phyloP scores from a whole-genome alignment of 331 rosid species.

The Pyrus hybrid region DNA sequence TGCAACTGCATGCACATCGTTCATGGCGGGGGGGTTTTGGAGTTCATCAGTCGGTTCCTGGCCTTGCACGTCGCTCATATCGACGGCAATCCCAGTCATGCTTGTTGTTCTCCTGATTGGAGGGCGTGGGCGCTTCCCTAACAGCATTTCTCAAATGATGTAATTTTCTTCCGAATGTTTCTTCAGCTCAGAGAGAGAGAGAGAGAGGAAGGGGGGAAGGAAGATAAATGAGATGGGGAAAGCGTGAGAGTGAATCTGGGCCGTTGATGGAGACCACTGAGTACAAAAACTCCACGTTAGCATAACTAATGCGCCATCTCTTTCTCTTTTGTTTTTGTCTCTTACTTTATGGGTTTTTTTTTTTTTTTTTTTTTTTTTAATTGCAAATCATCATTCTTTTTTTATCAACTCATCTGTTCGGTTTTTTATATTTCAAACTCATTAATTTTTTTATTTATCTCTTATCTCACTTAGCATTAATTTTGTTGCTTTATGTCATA shows the following conservation, averaged over 20 bases:
- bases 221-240: slow-evolving; percentile 34
- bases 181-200: neutral
- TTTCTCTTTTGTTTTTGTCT: neutral
- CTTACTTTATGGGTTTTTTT: neutral
- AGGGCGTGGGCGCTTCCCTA: neutral
- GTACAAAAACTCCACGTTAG: slow-evolving; percentile 33
- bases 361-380: neutral
- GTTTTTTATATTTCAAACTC: no score
- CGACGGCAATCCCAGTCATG: neutral
- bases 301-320: neutral
- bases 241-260: slow-evolving; percentile 28
- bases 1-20: neutral
- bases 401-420: no score
- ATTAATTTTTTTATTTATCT: no score
- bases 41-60: neutral
- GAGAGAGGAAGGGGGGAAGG: slow-evolving; percentile 12
- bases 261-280: slow-evolving; percentile 43
- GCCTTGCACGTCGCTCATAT: neutral
- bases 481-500: no score
- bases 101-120: neutral
- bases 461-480: no score
- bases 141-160: neutral
- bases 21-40: neutral
- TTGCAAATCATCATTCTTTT: no score
- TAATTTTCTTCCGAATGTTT: neutral